These are phyloP conservation scores for Balamuthia mandrillaris DNA, from an alignment of 208 protist species.

Conservation along the genomic window DNA sequence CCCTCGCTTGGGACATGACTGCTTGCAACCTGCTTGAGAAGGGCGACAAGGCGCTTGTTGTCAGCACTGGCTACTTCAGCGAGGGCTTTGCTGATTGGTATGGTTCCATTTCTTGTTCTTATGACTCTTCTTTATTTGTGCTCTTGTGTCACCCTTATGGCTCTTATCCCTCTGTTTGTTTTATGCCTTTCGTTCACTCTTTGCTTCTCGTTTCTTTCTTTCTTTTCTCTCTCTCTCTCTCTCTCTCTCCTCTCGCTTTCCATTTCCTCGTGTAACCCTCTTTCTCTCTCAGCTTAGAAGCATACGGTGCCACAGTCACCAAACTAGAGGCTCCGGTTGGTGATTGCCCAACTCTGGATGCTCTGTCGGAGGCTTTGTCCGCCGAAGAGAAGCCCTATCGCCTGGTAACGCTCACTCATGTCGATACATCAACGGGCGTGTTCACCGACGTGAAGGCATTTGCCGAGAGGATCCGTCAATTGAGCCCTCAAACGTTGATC, in stretches of 20 bases:
- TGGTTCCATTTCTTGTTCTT: background rate
- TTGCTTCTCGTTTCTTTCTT: background rate
- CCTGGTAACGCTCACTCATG: conserved; percentile 35
- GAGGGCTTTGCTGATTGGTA: conserved; percentile 44
- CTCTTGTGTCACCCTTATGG: background rate
- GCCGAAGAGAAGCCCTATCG: background rate
- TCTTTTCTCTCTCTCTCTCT: background rate
- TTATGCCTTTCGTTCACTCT: too few relatives aligned
- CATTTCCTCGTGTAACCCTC: background rate
- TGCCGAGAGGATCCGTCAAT: background rate
- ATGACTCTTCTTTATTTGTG: background rate
- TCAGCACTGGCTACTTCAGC: conserved; percentile 45
- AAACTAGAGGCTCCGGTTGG: conserved; percentile 1
- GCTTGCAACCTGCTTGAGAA: background rate
- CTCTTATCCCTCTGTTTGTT: background rate
- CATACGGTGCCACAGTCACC: background rate
- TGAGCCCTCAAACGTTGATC: conserved; percentile 25
- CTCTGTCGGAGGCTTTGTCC: background rate
- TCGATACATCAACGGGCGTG: conserved; percentile 42
- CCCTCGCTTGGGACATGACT: conserved; percentile 39
- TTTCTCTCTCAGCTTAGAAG: background rate
- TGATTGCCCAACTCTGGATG: conserved; percentile 10
- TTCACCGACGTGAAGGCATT: conserved; percentile 16
- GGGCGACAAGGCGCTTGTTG: conserved; percentile 32
- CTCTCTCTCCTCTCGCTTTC: too few relatives aligned